Percentiles rank a stretch among this genome's conserved stretches.
Evolutionary conservation across 768 basidiomycete species (phyloP).

Genomic region (Mycena floridula): DNA sequence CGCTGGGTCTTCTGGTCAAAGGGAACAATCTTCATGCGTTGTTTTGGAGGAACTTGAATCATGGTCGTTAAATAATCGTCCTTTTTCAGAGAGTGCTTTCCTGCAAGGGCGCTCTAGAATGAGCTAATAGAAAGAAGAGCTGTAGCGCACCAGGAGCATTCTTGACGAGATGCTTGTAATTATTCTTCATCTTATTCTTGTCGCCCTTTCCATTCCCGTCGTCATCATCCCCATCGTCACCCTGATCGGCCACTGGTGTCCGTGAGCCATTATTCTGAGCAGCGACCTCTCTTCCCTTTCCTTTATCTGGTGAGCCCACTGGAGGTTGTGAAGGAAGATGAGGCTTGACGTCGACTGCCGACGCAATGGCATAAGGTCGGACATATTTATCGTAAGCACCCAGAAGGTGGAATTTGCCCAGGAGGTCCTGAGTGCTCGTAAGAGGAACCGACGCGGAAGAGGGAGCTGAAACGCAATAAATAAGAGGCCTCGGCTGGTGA

Average conservation of each 20-base stretch:
- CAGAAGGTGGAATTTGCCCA: slow-evolving; percentile 64
- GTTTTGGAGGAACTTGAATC: slow-evolving; percentile 68
- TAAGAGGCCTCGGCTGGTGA: neutral
- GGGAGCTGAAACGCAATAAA: slow-evolving; percentile 15
- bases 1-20: slow-evolving; percentile 65
- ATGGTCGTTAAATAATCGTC: slow-evolving; percentile 64
- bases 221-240: slow-evolving; percentile 48
- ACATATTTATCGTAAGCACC: slow-evolving; percentile 81
- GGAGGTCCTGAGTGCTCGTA: slow-evolving; percentile 73
- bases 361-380: slow-evolving; percentile 34
- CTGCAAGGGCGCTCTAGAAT: slow-evolving; percentile 25
- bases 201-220: slow-evolving; percentile 46
- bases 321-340: neutral
- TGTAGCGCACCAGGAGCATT: slow-evolving; percentile 56
- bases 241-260: slow-evolving; percentile 10
- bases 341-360: neutral
- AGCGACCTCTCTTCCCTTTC: slow-evolving; percentile 37
- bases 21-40: slow-evolving; percentile 51
- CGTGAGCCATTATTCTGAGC: neutral
- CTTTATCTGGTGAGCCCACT: slow-evolving; percentile 28
- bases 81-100: slow-evolving; percentile 78
- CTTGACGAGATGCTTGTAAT: slow-evolving; percentile 72
- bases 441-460: slow-evolving; percentile 34
- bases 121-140: neutral
- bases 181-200: slow-evolving; percentile 78